Conservation (phyloP, 805 yeast species). For the Wickerhamiella sergipiensis region DNA sequence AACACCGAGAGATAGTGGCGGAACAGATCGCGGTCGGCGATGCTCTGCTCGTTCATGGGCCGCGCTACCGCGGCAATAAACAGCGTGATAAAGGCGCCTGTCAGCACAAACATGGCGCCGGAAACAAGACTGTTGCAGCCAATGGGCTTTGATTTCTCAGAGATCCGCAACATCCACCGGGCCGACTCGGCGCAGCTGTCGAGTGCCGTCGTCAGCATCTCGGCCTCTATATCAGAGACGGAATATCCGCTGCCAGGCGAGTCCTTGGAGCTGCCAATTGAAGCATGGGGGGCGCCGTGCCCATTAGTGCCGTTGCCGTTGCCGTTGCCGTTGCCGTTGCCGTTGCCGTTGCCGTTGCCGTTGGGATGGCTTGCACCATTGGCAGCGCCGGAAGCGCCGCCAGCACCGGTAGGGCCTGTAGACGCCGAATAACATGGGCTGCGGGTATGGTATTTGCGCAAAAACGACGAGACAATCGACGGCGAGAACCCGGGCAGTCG, state of each 20-base stretch:
- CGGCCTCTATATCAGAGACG: neutral
- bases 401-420: too few species aligned
- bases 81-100: constrained; percentile 1
- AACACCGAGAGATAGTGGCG: neutral
- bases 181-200: neutral
- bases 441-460: neutral
- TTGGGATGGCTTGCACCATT: too few species aligned
- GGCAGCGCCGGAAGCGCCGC: too few species aligned
- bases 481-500: constrained; percentile 17
- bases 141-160: neutral
- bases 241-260: neutral
- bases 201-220: neutral
- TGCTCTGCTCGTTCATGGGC: neutral
- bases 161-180: neutral
- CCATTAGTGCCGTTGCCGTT: neutral
- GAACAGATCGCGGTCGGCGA: constrained; percentile 1
- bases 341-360: too few species aligned
- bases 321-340: neutral
- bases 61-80: neutral
- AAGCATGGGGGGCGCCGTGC: too few species aligned
- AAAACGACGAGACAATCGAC: constrained; percentile 6
- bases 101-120: neutral
- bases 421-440: too few species aligned
- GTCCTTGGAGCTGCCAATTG: neutral
- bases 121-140: neutral